Evolutionary conservation across 345 rosid species (phyloP), one percentile per base, ranked within the genome.

Genomic region (Cardamine occulta): DNA sequence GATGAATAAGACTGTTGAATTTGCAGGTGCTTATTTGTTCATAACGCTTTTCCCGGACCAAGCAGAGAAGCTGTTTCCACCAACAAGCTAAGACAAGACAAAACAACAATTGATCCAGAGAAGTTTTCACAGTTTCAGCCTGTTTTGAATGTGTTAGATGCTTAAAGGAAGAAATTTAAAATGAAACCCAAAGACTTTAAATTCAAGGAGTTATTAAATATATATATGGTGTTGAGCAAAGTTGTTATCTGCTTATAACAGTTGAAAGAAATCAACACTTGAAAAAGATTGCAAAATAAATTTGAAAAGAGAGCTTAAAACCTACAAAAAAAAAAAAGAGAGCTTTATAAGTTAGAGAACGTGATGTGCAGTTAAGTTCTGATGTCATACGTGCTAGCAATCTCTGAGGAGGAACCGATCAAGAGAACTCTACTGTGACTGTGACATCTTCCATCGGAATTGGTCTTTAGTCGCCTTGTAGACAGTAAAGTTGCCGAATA

Each of bases 401-500:
- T 78, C 69, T 73, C 74, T 34, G 70, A 61, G 48, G 59, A 72
- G 23, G 28, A 40, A 51, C 51, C n/a, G 56, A 78, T 51, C 58
- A 59, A 72, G 73, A 78, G 47, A 64, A 19, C 47, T 77, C 72
- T 70, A 63, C 53, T 65, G 68, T 63, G 67, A 63, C 80, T 55
- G 64, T 56, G 56, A 31, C 62, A 29, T 48, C 73, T 34, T 71
- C 31, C 56, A 55, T 56, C 47, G 59, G 19, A 47, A 37, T 39
- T 63, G 11, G 37, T 66, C 52, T 78, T 84, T 73, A 93, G 49
- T 96, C 98, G 24, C 97, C 89, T 84, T 93, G 99, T 34, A 96
- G 91, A 80, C 99, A 91, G 87, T 96, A 96, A 40, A 96, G 95
- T 81, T 96, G 99, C 58, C 99, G 95, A 79, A 96, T 84, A 80